Evolutionary conservation across 2,329 filamentous ascomycete genomes (phyloP), one percentile per base, ranked within the genome.

Genomic region (Fusarium humuli): DNA sequence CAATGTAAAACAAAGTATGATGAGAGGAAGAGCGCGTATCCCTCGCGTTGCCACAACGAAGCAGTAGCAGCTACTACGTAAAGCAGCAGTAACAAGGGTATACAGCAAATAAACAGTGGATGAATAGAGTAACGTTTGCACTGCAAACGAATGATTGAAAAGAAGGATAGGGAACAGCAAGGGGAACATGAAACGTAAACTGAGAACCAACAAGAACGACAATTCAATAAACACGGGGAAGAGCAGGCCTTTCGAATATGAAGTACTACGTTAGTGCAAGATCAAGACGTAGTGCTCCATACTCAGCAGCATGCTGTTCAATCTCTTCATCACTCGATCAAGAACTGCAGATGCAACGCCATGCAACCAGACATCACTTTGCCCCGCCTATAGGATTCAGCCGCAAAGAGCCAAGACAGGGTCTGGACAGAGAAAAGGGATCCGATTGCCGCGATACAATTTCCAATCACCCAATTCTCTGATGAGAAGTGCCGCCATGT

Each of bases 41-140:
- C 69, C 66, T 48, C 47, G 59, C 57, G 68, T 67, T 40, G 11
- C 47, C 59, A 69, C 47, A 71, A 46, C 58, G 67, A 61, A 34
- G 12, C 52, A 40, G 32, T 59, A 23, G 44, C 7, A 27, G 37
- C 45, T 42, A 46, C 46, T 45, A 53, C 32, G 23, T 47, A 20
- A 27, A 23, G 30, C 32, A 16, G 7, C 27, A 25, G 49, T 52
- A n/a, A 48, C 29, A 13, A 55, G 34, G n/a, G 13, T 34, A n/a
- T 22, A 67, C 45, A 14, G 42, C 49, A 22, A 13, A 41, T 10
- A 16, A 44, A 42, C 29, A 32, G 7, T 13, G 16, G 16, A 54
- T 23, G 34, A 48, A 49, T 12, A 56, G 48, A 56, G 30, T 20
- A 22, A 13, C 22, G 60, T 49, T 50, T 61, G 34, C 34, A 48